Evolutionary conservation across 306 rosid species (phyloP).

Genomic region (Rosa lucieae): DNA sequence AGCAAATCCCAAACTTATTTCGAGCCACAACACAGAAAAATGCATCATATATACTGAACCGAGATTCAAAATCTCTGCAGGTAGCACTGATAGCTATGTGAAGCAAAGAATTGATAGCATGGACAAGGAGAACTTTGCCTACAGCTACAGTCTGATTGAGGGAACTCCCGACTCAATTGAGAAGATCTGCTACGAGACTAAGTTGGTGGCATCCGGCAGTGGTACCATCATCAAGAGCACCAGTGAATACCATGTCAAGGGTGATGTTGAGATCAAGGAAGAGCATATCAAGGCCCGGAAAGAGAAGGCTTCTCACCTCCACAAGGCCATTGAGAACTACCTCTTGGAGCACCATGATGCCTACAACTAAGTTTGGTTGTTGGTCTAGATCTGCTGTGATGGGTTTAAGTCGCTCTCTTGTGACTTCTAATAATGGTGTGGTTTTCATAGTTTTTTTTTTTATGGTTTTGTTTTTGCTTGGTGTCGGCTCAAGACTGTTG

Average conservation of each 20-base stretch:
- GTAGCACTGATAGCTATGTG: slow-evolving; percentile 35
- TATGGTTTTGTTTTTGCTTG: background rate
- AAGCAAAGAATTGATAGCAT: slow-evolving; percentile 47
- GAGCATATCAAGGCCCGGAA: slow-evolving; percentile 38
- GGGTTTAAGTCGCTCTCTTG: background rate
- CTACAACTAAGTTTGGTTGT: slow-evolving; percentile 24
- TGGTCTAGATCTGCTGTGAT: background rate
- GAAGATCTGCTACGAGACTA: slow-evolving; percentile 39
- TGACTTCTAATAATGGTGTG: slow-evolving; percentile 1
- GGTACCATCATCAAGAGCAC: slow-evolving; percentile 40
- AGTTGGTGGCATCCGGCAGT: slow-evolving; percentile 33
- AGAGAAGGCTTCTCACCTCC: slow-evolving; percentile 30
- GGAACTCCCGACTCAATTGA: slow-evolving; percentile 45
- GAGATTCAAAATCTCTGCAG: background rate
- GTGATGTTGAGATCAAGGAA: slow-evolving; percentile 34
- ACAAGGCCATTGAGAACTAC: slow-evolving; percentile 42
- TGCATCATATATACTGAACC: background rate
- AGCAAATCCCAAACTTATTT: background rate
- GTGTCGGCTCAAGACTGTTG: background rate
- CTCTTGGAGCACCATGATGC: slow-evolving; percentile 33
- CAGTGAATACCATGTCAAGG: slow-evolving; percentile 33
- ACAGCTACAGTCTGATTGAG: slow-evolving; percentile 44
- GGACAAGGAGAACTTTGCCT: slow-evolving; percentile 35
- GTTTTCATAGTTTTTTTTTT: background rate
- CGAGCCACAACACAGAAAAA: background rate